Evolutionary conservation across 2,329 filamentous ascomycete genomes (phyloP).

Genomic region (Penicillium sp.): DNA sequence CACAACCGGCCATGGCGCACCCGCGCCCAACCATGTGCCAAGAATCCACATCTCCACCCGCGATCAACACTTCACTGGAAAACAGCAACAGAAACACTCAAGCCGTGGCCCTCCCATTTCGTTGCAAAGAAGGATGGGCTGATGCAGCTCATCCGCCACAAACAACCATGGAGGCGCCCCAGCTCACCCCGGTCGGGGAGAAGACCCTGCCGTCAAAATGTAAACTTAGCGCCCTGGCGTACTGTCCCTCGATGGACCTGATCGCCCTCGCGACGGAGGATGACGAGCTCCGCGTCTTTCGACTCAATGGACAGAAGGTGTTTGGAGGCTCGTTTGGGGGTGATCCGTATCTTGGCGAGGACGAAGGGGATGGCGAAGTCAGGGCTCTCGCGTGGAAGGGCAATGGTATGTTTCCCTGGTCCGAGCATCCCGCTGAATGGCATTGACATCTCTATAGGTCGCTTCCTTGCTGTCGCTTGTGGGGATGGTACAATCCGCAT

Average conservation of each 20-base stretch:
- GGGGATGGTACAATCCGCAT: constrained; percentile 75
- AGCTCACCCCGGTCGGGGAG: constrained; percentile 41
- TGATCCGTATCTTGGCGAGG: constrained; percentile 40
- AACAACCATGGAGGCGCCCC: constrained; percentile 29
- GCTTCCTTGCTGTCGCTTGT: constrained; percentile 79
- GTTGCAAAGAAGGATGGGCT: constrained; percentile 26
- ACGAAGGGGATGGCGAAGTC: constrained; percentile 44
- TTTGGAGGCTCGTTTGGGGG: constrained; percentile 50
- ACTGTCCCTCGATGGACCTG: constrained; percentile 83
- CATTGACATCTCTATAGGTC: constrained; percentile 33
- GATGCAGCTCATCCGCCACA: neutral
- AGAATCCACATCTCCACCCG: constrained; percentile 19
- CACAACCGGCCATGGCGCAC: neutral
- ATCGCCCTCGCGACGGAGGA: constrained; percentile 68
- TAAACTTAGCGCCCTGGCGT: constrained; percentile 57
- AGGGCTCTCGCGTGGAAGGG: constrained; percentile 62
- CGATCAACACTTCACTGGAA: constrained; percentile 18
- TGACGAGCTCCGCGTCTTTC: constrained; percentile 70
- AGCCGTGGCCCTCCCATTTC: constrained; percentile 1
- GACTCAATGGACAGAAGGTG: constrained; percentile 71
- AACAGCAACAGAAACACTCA: constrained; percentile 1
- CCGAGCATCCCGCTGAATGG: neutral
- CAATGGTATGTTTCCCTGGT: constrained; percentile 54
- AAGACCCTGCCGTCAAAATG: constrained; percentile 43
- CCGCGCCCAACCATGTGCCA: constrained; percentile 19